Evolutionary conservation across 306 rosid species (phyloP).

Genomic region (Cicer pinnatifidum): DNA sequence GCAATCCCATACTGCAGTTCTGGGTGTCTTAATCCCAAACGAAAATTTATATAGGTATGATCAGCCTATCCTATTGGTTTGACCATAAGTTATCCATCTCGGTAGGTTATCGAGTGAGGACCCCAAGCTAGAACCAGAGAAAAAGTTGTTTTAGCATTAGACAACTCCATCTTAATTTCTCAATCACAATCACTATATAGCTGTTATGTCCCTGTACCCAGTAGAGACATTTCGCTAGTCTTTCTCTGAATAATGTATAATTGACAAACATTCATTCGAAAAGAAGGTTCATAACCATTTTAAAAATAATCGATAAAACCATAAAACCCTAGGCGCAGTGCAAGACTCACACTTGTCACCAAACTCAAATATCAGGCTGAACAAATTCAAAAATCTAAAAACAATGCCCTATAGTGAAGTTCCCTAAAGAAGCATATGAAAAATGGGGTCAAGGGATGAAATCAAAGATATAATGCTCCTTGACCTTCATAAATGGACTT

Average conservation of each 20-base stretch:
- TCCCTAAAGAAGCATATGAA: constrained; percentile 23
- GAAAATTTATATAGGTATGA: constrained; percentile 6
- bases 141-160: background rate
- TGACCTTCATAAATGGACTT: constrained; percentile 5
- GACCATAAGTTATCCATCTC: constrained; percentile 17
- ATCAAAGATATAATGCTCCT: constrained; percentile 12
- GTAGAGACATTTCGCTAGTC: constrained; percentile 20
- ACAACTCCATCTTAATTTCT: constrained; percentile 27
- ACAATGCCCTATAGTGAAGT: constrained; percentile 1
- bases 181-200: background rate
- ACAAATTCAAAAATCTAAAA: constrained; percentile 4
- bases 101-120: background rate
- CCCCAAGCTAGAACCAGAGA: background rate
- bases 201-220: background rate
- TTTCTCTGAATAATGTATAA: background rate
- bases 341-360: constrained; percentile 7
- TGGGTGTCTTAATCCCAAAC: background rate
- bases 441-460: constrained; percentile 9
- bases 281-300: background rate
- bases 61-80: constrained; percentile 14
- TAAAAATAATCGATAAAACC: background rate
- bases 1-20: constrained; percentile 10
- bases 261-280: constrained; percentile 15
- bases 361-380: constrained; percentile 23
- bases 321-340: background rate